These are phyloP conservation scores for Plantago lanceolata DNA, from an alignment of 305 asterid genomes.

Conservation along the genomic window DNA sequence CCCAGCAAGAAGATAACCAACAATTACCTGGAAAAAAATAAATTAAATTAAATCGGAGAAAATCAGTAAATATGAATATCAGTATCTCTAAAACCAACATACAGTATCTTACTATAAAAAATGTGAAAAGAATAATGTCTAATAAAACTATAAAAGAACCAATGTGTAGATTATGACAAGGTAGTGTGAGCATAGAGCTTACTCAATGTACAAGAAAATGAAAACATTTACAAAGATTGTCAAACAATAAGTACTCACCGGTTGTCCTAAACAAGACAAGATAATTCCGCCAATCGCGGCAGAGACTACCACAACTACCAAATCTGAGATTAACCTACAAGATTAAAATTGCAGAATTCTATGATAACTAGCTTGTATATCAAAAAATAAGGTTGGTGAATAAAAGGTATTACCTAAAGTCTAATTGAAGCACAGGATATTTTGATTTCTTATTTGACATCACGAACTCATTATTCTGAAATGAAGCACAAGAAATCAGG, in stretches of 20 bases:
- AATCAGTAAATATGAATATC: slow-evolving; percentile 12
- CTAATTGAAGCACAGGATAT: slow-evolving; percentile 96
- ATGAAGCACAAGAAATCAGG: slow-evolving; percentile 23
- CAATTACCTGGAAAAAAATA: slow-evolving; percentile 56
- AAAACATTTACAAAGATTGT: slow-evolving; percentile 18
- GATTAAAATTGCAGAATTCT: slow-evolving; percentile 22
- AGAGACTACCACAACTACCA: slow-evolving; percentile 95
- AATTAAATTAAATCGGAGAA: neutral
- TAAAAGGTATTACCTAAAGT: slow-evolving; percentile 54
- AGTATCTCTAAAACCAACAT: slow-evolving; percentile 2
- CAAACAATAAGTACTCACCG: slow-evolving; percentile 54
- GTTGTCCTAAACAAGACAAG: slow-evolving; percentile 93
- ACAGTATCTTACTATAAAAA: slow-evolving; percentile 18
- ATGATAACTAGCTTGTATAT: slow-evolving; percentile 11
- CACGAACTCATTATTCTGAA: slow-evolving; percentile 83
- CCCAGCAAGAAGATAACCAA: slow-evolving; percentile 96
- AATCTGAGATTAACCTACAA: slow-evolving; percentile 90
- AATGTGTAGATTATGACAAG: neutral
- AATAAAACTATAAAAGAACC: too few relatives aligned
- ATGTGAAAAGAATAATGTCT: slow-evolving; percentile 5
- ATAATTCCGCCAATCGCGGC: slow-evolving; percentile 94
- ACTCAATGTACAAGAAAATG: neutral
- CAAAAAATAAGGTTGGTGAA: neutral
- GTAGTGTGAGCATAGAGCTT: neutral
- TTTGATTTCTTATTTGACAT: slow-evolving; percentile 93